These are phyloP conservation scores for Diplodia sapinea DNA, from an alignment of 2,329 filamentous ascomycete species.

Conservation along the genomic window DNA sequence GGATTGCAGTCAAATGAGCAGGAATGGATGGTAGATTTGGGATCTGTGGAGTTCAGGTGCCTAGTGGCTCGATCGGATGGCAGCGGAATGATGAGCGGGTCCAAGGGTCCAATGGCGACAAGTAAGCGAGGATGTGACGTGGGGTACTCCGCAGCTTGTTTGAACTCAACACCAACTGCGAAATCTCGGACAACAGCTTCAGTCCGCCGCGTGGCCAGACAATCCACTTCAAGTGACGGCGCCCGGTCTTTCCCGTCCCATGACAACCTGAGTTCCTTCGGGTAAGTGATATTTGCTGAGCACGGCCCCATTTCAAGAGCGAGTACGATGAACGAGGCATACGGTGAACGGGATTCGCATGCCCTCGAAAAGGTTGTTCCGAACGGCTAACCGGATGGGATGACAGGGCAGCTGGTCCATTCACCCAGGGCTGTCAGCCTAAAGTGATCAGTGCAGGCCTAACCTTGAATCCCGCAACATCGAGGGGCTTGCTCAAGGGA, in stretches of 20 bases:
- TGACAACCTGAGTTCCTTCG: not conserved
- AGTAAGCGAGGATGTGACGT: constrained; percentile 5
- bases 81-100: constrained; percentile 6
- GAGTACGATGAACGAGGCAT: not conserved
- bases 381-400: not conserved
- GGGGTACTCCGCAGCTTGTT: not conserved
- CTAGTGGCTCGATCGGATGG: constrained; percentile 1
- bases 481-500: not conserved
- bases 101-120: constrained; percentile 4
- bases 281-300: not conserved
- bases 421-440: not conserved
- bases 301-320: not conserved
- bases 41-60: not conserved
- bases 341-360: not conserved
- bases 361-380: not conserved
- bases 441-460: not conserved
- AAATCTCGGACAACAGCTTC: not conserved
- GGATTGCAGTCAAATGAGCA: not conserved
- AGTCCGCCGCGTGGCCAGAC: not conserved
- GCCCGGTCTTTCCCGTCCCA: not conserved
- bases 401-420: not conserved
- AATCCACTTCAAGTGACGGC: not conserved
- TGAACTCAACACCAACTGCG: not conserved
- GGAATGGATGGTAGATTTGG: not conserved
- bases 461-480: not conserved